Conservation (phyloP, 1,284 basidiomycete genomes). For the Fomitiporia mediterranea region DNA sequence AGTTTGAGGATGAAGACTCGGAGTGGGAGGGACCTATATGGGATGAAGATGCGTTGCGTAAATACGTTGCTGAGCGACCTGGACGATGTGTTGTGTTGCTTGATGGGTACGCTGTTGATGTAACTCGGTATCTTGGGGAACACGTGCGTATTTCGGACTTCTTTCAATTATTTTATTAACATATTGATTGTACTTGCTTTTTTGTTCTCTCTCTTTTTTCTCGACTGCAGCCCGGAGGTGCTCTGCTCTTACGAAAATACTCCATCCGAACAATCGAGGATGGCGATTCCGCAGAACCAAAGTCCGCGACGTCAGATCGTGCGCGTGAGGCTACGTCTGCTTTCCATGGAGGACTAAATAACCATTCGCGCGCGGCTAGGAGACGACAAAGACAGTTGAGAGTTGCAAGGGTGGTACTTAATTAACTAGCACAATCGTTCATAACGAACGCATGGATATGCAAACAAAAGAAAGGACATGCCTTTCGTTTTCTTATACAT, state of each 20-base stretch:
- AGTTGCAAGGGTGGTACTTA: conserved; percentile 5
- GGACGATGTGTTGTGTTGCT: conserved; percentile 51
- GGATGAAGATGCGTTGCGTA: conserved; percentile 34
- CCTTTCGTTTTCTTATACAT: too few species aligned
- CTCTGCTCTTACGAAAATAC: conserved; percentile 43
- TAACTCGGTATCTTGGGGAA: conserved; percentile 56
- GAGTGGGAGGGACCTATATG: conserved; percentile 34
- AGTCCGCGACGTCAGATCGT: neutral
- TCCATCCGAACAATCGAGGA: conserved; percentile 29
- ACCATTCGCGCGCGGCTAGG: conserved; percentile 59
- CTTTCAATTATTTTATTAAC: neutral
- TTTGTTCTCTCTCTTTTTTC: neutral
- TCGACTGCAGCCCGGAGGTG: conserved; percentile 48
- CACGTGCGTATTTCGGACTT: conserved; percentile 50
- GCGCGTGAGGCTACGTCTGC: conserved; percentile 54
- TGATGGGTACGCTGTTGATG: conserved; percentile 62
- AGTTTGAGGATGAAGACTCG: conserved; percentile 5
- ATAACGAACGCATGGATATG: neutral
- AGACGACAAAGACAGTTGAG: conserved; percentile 2
- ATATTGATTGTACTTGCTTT: conserved; percentile 11
- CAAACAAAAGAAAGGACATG: too few species aligned
- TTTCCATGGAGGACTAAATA: conserved; percentile 70
- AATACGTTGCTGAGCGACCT: conserved; percentile 31
- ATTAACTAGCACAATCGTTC: neutral
- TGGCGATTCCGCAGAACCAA: neutral